These are phyloP conservation scores for Monosporascus sp. DNA, from an alignment of 2,329 filamentous ascomycete species.

Conservation along the genomic window DNA sequence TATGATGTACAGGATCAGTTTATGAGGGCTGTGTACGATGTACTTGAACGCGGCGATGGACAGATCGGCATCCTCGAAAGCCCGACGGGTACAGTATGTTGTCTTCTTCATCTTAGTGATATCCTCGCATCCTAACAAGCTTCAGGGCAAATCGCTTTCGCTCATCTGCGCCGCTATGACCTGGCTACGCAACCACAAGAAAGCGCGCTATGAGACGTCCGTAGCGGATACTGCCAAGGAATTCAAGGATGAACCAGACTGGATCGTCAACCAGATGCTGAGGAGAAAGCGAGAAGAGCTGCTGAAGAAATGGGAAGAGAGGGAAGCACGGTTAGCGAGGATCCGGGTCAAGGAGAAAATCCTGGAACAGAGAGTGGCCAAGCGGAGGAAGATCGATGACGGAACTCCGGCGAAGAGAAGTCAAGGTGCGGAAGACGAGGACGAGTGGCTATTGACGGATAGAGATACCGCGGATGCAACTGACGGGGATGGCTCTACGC, in stretches of 20 bases:
- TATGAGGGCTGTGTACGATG: constrained; percentile 77
- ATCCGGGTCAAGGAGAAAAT: constrained; percentile 60
- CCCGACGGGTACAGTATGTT: constrained; percentile 72
- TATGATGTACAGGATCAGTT: constrained; percentile 86
- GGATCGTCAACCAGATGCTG: constrained; percentile 76
- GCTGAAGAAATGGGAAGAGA: constrained; percentile 60
- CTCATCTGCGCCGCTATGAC: constrained; percentile 85
- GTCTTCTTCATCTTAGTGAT: background rate
- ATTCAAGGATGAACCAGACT: constrained; percentile 69
- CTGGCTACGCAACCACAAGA: constrained; percentile 84
- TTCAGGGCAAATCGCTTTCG: constrained; percentile 80
- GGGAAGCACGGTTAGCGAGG: constrained; percentile 66
- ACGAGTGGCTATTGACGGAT: constrained; percentile 71
- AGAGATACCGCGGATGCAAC: constrained; percentile 44
- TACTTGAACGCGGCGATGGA: constrained; percentile 64
- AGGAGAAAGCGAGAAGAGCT: constrained; percentile 64
- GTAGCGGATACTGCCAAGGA: constrained; percentile 39
- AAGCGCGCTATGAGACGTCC: constrained; percentile 47
- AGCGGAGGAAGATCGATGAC: constrained; percentile 42
- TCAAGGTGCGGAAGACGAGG: constrained; percentile 35
- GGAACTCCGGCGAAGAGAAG: constrained; percentile 9
- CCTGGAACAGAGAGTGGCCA: constrained; percentile 45
- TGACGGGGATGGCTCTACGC: constrained; percentile 35
- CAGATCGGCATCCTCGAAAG: constrained; percentile 88
- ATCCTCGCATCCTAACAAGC: constrained; percentile 10